Base-by-base conservation (phyloP, 225 moss, liverwort and hornwort species). In the Marchantia polymorpha region DNA sequence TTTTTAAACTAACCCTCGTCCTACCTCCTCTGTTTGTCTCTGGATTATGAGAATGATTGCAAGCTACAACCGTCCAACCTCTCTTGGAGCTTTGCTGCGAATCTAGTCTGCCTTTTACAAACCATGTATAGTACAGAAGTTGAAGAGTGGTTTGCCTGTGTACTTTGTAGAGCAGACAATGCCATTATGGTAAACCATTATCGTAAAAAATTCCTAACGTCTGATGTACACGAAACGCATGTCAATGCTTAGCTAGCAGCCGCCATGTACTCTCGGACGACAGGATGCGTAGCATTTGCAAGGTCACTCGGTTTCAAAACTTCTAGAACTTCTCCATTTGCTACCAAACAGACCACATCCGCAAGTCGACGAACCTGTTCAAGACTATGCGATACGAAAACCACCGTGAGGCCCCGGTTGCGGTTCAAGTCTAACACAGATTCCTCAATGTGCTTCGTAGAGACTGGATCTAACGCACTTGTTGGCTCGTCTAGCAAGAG, bases 401-500 rank as follows among this genome's bases (percentile, higher is more conserved):
- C 64, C 47, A 86, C 79, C 9, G 90, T 90, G 59, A 90, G 80
- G 22, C 90, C 90, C 14, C 59, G 66, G 12, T 64, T 76, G 59
- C 77, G 78, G 12, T 83, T 80, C 61, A 90, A 81, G 30, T 82
- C 73, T 29, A 83, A 29, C 58, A 90, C 86, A 0, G 86, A 86
- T 19, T 90, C 84, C 81, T 90, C 90, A 7, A 90, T 84, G 69
- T 88, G 81, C 75, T 81, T 86, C 2, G 90, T 90, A 27, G 90
- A 88, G 53, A 88, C 69, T 22, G 88, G 90, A 79, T 90, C 90
- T 15, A 90, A 63, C 12, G 90, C 88, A 76, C 90, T 90, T 0
- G 90, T 90, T n/a, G 90, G 90, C 59, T 90, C 90, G 60, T 90
- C 90, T 54, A 90, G 63, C 10, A 90, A 78, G 22, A 90, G 86